Evolutionary conservation across 169 alveolate species (phyloP).

Genomic region (Plasmodium ovale): DNA sequence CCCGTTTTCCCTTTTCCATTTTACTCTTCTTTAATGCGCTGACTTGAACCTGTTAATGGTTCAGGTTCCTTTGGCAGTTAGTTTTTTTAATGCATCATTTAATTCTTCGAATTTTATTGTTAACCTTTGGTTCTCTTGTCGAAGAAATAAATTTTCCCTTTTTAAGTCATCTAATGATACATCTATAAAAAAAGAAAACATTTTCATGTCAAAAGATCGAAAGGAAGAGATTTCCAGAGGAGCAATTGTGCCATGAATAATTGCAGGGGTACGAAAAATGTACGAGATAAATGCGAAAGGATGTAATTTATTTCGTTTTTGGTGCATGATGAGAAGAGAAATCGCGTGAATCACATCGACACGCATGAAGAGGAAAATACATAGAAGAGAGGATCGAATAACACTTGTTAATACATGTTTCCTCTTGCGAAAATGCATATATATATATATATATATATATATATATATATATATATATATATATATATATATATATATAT

Average conservation of each 20-base stretch:
- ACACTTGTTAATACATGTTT: too few relatives aligned
- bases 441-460: background rate
- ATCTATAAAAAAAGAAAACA: conserved; percentile 26
- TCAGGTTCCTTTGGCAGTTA: conserved; percentile 1
- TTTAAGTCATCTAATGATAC: conserved; percentile 47
- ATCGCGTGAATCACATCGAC: too few relatives aligned
- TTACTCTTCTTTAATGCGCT: background rate
- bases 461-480: background rate
- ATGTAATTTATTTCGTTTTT: too few relatives aligned
- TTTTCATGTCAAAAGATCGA: too few relatives aligned
- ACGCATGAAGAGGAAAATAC: too few relatives aligned
- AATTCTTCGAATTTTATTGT: conserved; percentile 56
- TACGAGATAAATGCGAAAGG: too few relatives aligned
- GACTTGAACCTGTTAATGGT: background rate
- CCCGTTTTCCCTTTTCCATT: background rate
- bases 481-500: background rate
- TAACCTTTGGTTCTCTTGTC: conserved; percentile 57
- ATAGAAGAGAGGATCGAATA: too few relatives aligned
- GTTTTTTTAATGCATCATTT: conserved; percentile 53
- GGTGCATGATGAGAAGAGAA: too few relatives aligned
- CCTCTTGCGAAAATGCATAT: too few relatives aligned
- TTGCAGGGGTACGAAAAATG: too few relatives aligned
- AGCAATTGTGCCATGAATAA: too few relatives aligned
- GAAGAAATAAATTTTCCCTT: conserved; percentile 47
- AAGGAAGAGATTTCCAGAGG: too few relatives aligned